Evolutionary conservation across 1,284 basidiomycete species (phyloP).

Genomic region (Marasmius oreades): DNA sequence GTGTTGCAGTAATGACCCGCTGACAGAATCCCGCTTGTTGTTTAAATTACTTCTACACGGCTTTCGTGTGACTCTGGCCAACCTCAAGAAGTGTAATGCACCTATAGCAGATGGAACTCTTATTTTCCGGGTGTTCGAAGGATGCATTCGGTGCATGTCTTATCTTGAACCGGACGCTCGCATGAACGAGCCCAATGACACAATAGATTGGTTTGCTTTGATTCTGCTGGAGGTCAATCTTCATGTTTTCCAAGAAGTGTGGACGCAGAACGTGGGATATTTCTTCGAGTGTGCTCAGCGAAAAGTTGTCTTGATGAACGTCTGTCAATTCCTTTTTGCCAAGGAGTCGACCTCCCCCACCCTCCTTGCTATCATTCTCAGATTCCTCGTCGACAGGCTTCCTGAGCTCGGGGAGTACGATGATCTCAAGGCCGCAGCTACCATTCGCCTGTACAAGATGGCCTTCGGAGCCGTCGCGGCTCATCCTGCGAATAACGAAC

Average conservation of each 20-base stretch:
- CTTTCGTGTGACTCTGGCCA: conserved; percentile 80
- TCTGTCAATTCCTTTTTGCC: conserved; percentile 85
- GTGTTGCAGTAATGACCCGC: not conserved
- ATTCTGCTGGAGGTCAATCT: conserved; percentile 82
- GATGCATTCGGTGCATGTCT: conserved; percentile 81
- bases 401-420: conserved; percentile 86
- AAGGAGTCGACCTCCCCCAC: conserved; percentile 86
- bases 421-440: conserved; percentile 76
- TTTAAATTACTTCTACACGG: conserved; percentile 91
- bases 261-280: conserved; percentile 87
- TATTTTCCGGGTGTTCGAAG: conserved; percentile 85
- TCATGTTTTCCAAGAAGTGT: conserved; percentile 92
- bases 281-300: conserved; percentile 81
- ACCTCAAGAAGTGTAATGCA: conserved; percentile 79
- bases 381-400: conserved; percentile 83
- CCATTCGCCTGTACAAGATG: conserved; percentile 94
- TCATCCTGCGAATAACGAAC: conserved; percentile 82
- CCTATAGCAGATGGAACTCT: conserved; percentile 83
- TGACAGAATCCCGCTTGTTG: conserved; percentile 77
- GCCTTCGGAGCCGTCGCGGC: conserved; percentile 88
- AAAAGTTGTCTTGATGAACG: conserved; percentile 79
- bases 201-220: conserved; percentile 82
- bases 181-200: conserved; percentile 74
- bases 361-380: conserved; percentile 89
- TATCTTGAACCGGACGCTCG: conserved; percentile 82